Base-by-base conservation (phyloP, 2,329 filamentous ascomycete genomes). In the Calonectria hongkongensis region DNA sequence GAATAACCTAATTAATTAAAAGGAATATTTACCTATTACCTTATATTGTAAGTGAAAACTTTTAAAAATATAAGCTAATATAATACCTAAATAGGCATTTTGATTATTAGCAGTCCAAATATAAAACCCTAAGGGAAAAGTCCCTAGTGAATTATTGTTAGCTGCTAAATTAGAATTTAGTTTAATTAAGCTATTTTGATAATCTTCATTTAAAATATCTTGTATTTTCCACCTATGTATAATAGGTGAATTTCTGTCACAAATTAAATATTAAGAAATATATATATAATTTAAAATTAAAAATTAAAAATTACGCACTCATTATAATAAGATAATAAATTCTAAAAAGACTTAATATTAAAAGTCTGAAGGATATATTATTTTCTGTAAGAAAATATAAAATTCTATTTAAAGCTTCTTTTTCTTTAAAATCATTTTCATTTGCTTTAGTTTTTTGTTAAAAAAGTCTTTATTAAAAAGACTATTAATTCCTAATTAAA, bases 281-380 rank as follows among this genome's bases (percentile, higher is more conserved):
- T 43, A 43, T 43, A 13, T 41, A 41, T 41, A 50, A 4, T 4
- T 30, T 30, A 30, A 15, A 16, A 51, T 28, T 6, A 28, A 27
- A 27, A 30, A 15, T 50, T 28, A 28, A 50, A 30, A 30, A 30
- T 28, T 16, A 30, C 27, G 30, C 18, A 51, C 13, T 30, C 30
- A 30, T 51, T 51, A 51, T 51, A 18, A 51, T 51, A 51, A 30
- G 27, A 51, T 51, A 51, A 30, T 51, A 51, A 30, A 7, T 51
- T 25, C 30, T 27, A 16, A 51, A 51, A 51, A 51, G 25, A 18
- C 13, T 51, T 50, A 16, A 9, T 4, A 51, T 4, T 28, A 25
- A 21, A 21, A 48, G 4, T 25, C 4, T 51, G 30, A 51, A 51
- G 27, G 15, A 51, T 51, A 51, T 30, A 51, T 51, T 51, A 51